Percentiles rank a stretch among this genome's conserved stretches.
Evolutionary conservation across 805 yeast genomes (phyloP).

Genomic region (Yamadazyma phyllophila): DNA sequence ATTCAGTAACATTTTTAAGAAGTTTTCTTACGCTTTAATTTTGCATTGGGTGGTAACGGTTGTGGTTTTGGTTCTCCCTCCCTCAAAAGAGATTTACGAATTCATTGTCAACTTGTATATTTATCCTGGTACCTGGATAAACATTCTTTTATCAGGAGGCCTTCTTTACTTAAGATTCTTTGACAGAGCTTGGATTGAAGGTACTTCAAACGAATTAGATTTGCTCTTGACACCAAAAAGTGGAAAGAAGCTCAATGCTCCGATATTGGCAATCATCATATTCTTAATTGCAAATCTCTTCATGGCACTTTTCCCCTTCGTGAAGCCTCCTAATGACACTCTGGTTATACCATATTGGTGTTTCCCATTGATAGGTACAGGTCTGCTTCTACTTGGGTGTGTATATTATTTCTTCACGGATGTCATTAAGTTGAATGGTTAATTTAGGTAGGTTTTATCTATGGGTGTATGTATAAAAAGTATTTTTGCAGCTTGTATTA

Average conservation of each 20-base stretch:
- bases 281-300: slow-evolving; percentile 48
- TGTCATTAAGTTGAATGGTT: background rate
- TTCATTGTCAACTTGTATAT: slow-evolving; percentile 61
- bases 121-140: slow-evolving; percentile 63
- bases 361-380: slow-evolving; percentile 54
- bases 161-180: slow-evolving; percentile 49
- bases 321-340: slow-evolving; percentile 39
- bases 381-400: slow-evolving; percentile 44
- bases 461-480: background rate
- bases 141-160: slow-evolving; percentile 51
- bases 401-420: slow-evolving; percentile 17
- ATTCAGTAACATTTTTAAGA: slow-evolving; percentile 44
- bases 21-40: slow-evolving; percentile 43
- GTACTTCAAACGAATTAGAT: slow-evolving; percentile 39
- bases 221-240: slow-evolving; percentile 7
- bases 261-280: slow-evolving; percentile 28
- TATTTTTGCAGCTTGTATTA: background rate
- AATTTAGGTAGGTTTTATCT: background rate
- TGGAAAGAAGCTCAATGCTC: slow-evolving; percentile 18
- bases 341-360: slow-evolving; percentile 52
- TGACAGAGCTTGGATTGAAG: slow-evolving; percentile 23
- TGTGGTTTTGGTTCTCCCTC: slow-evolving; percentile 53
- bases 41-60: slow-evolving; percentile 59
- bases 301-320: slow-evolving; percentile 54
- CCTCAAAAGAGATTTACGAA: slow-evolving; percentile 62